Evolutionary conservation across 371 early-diverging fungal genomes (phyloP), one percentile per base, ranked within the genome.

Genomic region (Batkoa obscura): DNA sequence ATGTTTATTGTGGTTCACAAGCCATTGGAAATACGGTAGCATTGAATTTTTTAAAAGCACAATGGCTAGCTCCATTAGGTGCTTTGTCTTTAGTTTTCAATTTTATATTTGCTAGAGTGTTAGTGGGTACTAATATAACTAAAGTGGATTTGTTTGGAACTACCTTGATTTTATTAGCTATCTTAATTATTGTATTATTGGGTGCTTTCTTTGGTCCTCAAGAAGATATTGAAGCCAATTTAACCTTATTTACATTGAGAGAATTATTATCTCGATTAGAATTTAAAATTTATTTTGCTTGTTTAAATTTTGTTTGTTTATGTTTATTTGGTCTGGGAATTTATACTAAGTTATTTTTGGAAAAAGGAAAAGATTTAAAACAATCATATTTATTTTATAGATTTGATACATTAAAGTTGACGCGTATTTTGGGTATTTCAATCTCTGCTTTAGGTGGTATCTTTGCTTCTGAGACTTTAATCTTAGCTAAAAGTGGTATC

Each of bases 1-100:
- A 74, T 53, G 71, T 79, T 13, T 80, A 82, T 61, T 69, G 79
- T 57, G 67, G 65, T 3, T 74, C 75, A 66, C 82, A 80, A 48
- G 58, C 78, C 17, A 71, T 80, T 35, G 82, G 82, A 47, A 78
- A 75, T 33, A 77, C 80, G n/a, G 71, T 78, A 48, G 82, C 82
- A 10, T 35, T 57, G 8, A 42, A 82, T 61, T 79, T 73, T 60
- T 68, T 82, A 39, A 79, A 79, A 60, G 76, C 80, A n/a, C 79
- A 79, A 67, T 79, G 80, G 80, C 80, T 80, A 33, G 83, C 83
- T 43, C 79, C 83, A 33, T 62, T 82, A 41, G 79, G 79, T n/a
- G 74, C 79, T 45, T 72, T 76, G 23, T 77, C 83, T 6, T 66
- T 82, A 33, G 78, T 82, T 55, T 80, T 78, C 62, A 82, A 82